Base-by-base conservation (phyloP, 2,329 filamentous ascomycete species). In the Fusarium bactridioides region DNA sequence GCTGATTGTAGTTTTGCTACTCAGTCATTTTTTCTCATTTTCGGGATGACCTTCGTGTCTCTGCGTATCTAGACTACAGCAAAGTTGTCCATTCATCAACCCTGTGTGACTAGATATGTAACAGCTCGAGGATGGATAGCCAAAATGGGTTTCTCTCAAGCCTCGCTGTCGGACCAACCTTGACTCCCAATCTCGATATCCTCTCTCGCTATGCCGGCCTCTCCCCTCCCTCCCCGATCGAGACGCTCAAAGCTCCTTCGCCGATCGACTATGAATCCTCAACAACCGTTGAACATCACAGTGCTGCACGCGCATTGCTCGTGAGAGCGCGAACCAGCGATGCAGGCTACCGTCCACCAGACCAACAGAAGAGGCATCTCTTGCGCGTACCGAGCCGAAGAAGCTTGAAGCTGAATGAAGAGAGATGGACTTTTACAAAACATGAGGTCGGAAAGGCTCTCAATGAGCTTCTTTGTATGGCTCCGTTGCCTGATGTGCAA, bases 401-500 rank as follows among this genome's bases (percentile, higher is more conserved):
- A 29, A 59, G 1, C 62, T 60, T 19, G 62, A 56, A 3, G 53
- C n/a, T 4, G 47, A 47, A 13, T 9, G 15, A 51, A 68, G 38
- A 43, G 1, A 48, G 40, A 4, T 71, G 69, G 69, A 71, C 47
- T 0, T 71, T 71, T 21, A 48, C 57, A 2, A 71, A 71, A 11
- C 63, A 71, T 29, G 69, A 71, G 23, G 58, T 71, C 9, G 69
- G 63, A 1, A 55, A n/a, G 10, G 57, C 54, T 12, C 50, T 71
- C 16, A 50, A 72, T 40, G 12, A 27, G 4, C 23, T 71, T 16
- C 33, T 71, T 2, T 45, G 35, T 3, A 38, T 43, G 7, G n/a
- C 29, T 6, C 33, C 53, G 2, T 31, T 72, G 13, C 57, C 63
- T 7, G 47, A 64, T 8, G 48, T 63, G 7, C 68, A 64, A 5